Base-by-base conservation (phyloP, 1,284 basidiomycete species). In the Cutaneotrichosporon sp. region DNA sequence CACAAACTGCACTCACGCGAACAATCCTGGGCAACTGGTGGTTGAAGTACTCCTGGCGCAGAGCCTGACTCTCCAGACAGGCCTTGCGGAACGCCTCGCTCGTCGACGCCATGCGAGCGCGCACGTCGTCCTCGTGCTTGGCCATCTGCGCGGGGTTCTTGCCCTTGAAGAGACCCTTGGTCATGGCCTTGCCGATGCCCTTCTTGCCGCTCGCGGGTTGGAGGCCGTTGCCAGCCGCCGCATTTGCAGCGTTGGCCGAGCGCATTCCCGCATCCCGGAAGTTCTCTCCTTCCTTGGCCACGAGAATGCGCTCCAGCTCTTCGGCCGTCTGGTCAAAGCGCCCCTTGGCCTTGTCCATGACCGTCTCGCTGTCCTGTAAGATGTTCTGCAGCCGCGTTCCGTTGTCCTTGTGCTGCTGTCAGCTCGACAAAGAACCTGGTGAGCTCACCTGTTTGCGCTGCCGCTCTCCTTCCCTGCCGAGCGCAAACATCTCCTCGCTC, bases 31-130 rank as follows among this genome's bases (percentile, higher is more conserved):
- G 95, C 50, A 97, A 81, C 74, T 98, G 95, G 73, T 95, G 90
- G 78, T 97, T 95, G 80, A 97, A 99, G 78, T 95, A 98, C 76
- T 99, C 95, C 78, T 97, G 94, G 56, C 95, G 85, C 79, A 93
- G 86, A 3, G 87, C 83, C 79, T 97, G 95, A 11, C 91, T 91
- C 68, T 94, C 92, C 27, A 87, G 85, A n/a, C 97, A 89, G 13
- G 93, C 88, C 79, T 94, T 93, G 61, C 92, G 84, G 76, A 95
- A 98, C 33, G 87, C 86, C 74, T 98, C 95, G 34, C 91, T 93
- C 4, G 91, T 87, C 52, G 82, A 83, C 7, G 91, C 92, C 82
- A 98, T 89, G 67, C 94, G 84, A 29, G 85, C 82, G 57, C 97
- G 84, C 51, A 95, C 87, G 74, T 99, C 95, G 69, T 98, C 95